phyloP scores from a whole-genome alignment of 2,329 filamentous ascomycete genomes.

The Hypoxylon sp. region DNA sequence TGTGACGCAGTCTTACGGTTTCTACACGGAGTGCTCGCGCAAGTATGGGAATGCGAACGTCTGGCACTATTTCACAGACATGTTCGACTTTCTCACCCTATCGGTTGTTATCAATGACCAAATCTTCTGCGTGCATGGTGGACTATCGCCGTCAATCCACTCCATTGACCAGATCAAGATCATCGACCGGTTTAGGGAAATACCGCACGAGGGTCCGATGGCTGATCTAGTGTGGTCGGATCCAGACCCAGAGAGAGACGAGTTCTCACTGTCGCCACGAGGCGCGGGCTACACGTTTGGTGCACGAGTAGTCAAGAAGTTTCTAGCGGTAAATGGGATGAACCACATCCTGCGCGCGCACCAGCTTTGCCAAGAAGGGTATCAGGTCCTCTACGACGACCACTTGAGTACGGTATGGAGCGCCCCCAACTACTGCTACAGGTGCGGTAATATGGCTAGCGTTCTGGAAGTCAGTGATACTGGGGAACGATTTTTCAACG shows the following conservation, averaged over 20 bases:
- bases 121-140: constrained; percentile 98
- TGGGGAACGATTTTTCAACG: constrained; percentile 95
- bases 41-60: constrained; percentile 99
- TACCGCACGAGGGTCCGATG: constrained; percentile 98
- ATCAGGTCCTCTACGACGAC: constrained; percentile 96
- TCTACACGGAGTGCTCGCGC: constrained; percentile 97
- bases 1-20: constrained; percentile 98
- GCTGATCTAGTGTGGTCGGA: constrained; percentile 99
- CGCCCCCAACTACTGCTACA: constrained; percentile 94
- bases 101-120: constrained; percentile 99
- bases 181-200: constrained; percentile 98
- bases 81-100: constrained; percentile 98
- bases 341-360: constrained; percentile 98
- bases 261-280: constrained; percentile 93
- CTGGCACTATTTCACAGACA: constrained; percentile 99
- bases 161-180: constrained; percentile 99
- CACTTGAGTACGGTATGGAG: constrained; percentile 97
- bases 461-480: constrained; percentile 96
- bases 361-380: constrained; percentile 97
- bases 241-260: constrained; percentile 95
- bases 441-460: constrained; percentile 97
- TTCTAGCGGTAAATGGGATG: constrained; percentile 97
- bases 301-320: constrained; percentile 97
- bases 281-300: constrained; percentile 98
- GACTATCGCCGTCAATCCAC: constrained; percentile 90